Base-by-base conservation (phyloP, 1,284 basidiomycete species). In the Ustilago curta region DNA sequence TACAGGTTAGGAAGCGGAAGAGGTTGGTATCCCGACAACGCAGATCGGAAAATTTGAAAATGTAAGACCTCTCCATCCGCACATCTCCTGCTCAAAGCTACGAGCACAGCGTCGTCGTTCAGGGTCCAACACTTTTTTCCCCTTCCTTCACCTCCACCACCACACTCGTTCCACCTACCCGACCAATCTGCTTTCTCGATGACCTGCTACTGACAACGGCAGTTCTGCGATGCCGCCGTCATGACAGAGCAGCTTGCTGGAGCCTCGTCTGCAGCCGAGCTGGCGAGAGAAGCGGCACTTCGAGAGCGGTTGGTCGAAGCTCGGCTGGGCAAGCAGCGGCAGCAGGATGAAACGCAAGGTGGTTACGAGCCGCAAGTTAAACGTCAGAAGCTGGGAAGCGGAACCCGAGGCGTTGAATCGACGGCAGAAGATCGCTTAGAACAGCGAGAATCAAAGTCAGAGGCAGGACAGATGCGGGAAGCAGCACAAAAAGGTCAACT, bases 271-370 rank as follows among this genome's bases (percentile, higher is more conserved):
- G 42, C 53, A 25, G 16, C 42, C 8, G 19, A 25, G 31, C 9
- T 14, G 27, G 50, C 32, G 23, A 23, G 23, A 16, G 52, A 53
- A 42, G 52, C 11, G n/a, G 52, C 52, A 8, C 52, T 52, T 29
- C 50, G 58, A 19, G 31, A 21, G 32, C 49, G 43, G 12, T 14
- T 60, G 39, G 49, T 32, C 0, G 43, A 43, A 11, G 16, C 42
- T 8, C 21, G 44, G 25, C 27, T 12, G 23, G 14, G n/a, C 39
- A 14, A 31, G 37, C 25, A 27, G 40, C 14, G 11, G 8, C 19
- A 37, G 1, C 19, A 31, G 21, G 44, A 40, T 21, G 47, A 42
- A 4, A 18, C 18, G 19, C n/a, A 55, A 25, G 37, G 27, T n/a
- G 21, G 4, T 16, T 2, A 35, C 12, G 12, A 37, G 31, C 49